Evolutionary conservation across 2,329 filamentous ascomycete genomes (phyloP).

Genomic region (Curvularia sp.): DNA sequence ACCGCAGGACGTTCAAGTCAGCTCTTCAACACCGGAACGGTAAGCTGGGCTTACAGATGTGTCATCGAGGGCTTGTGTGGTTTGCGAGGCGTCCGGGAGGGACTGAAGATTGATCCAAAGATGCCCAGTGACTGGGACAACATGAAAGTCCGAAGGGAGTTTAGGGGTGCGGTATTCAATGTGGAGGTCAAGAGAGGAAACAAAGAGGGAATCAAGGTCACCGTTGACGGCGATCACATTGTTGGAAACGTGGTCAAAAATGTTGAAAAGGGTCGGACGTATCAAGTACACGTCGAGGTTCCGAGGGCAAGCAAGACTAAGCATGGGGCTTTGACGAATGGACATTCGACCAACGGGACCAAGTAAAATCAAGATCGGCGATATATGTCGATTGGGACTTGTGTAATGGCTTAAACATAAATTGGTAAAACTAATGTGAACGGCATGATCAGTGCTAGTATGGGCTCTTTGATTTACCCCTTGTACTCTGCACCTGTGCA

Average conservation of each 20-base stretch:
- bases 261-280: constrained; percentile 56
- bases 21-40: constrained; percentile 66
- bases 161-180: constrained; percentile 61
- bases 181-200: constrained; percentile 55
- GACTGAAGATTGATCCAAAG: constrained; percentile 59
- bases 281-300: constrained; percentile 54
- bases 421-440: not conserved
- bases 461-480: not conserved
- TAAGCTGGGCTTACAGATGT: constrained; percentile 64
- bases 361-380: not conserved
- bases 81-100: constrained; percentile 58
- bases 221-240: constrained; percentile 50
- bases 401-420: not conserved
- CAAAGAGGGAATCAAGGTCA: constrained; percentile 54
- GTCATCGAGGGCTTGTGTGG: constrained; percentile 65
- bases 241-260: constrained; percentile 53
- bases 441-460: not conserved
- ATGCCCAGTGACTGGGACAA: constrained; percentile 60
- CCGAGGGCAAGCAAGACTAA: constrained; percentile 28
- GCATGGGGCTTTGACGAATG: constrained; percentile 6
- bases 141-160: constrained; percentile 58
- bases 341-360: not conserved
- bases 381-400: not conserved
- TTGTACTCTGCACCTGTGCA: too few relatives aligned
- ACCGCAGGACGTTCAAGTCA: constrained; percentile 65